Conservation (phyloP, 2,329 filamentous ascomycete species). For the Mycogone perniciosa region DNA sequence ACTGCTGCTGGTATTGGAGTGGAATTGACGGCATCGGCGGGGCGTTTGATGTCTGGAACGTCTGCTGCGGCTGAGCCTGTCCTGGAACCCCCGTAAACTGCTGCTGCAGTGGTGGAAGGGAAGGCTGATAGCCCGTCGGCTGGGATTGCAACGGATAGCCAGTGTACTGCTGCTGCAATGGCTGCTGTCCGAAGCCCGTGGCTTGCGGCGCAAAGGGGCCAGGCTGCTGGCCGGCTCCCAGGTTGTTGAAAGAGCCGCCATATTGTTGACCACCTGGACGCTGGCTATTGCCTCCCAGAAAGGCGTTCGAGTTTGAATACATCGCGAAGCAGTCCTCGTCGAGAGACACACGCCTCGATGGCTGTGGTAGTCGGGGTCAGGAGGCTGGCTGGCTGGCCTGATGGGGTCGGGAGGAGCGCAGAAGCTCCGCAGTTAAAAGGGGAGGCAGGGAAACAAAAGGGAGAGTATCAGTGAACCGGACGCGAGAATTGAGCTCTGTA, state of each 20-base stretch:
- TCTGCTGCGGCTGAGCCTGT: constrained; percentile 47
- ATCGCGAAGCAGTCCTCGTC: constrained; percentile 41
- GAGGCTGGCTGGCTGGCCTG: neutral
- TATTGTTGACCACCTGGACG: constrained; percentile 62
- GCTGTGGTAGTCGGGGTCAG: neutral
- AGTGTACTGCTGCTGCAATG: constrained; percentile 52
- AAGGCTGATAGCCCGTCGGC: constrained; percentile 44
- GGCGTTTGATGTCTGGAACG: constrained; percentile 50
- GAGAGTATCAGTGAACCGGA: neutral
- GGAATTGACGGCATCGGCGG: constrained; percentile 56
- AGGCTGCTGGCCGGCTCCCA: constrained; percentile 42
- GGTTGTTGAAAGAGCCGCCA: constrained; percentile 28
- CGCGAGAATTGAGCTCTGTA: neutral
- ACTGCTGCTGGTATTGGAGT: constrained; percentile 54
- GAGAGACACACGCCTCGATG: neutral
- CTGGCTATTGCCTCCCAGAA: constrained; percentile 70
- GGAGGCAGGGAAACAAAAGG: neutral
- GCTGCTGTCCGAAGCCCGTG: constrained; percentile 51
- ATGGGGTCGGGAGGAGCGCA: constrained; percentile 18
- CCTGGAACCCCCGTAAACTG: constrained; percentile 62
- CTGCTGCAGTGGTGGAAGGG: constrained; percentile 54
- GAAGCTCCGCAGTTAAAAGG: constrained; percentile 18
- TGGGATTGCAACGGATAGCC: constrained; percentile 50
- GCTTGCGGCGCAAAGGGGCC: constrained; percentile 52
- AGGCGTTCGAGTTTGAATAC: constrained; percentile 88